A percentile compares a stretch with the other conserved stretches of the same genome.
Conservation (phyloP, 495 filamentous ascomycete species). For the Xylaria sp. region DNA sequence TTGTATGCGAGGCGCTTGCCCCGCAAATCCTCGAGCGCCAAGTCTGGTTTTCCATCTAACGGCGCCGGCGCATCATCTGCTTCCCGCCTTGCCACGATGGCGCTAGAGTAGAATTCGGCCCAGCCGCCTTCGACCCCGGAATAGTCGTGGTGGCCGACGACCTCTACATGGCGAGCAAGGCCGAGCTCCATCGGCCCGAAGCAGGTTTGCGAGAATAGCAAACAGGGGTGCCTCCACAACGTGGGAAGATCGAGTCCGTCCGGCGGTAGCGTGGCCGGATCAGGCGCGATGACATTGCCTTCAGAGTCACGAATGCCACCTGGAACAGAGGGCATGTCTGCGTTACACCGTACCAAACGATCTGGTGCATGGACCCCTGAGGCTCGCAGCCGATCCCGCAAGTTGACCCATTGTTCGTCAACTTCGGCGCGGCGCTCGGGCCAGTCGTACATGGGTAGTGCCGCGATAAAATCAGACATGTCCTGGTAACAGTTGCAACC, state of each 20-base stretch:
- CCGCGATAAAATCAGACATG: slow-evolving; percentile 16
- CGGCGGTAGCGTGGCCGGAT: slow-evolving; percentile 15
- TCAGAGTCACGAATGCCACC: slow-evolving; percentile 18
- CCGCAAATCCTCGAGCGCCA: not conserved
- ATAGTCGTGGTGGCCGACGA: slow-evolving; percentile 20
- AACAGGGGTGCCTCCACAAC: slow-evolving; percentile 15
- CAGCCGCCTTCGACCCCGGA: slow-evolving; percentile 14
- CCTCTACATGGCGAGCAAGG: slow-evolving; percentile 14
- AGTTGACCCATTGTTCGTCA: slow-evolving; percentile 16
- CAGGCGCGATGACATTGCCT: slow-evolving; percentile 12
- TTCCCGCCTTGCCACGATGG: slow-evolving; percentile 11
- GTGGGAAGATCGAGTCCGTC: slow-evolving; percentile 16
- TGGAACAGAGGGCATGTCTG: slow-evolving; percentile 18
- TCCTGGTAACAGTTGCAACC: not conserved
- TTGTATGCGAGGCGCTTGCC: slow-evolving; percentile 24
- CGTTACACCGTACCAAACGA: slow-evolving; percentile 7
- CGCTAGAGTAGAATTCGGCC: slow-evolving; percentile 14
- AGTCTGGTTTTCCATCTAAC: not conserved
- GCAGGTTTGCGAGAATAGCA: slow-evolving; percentile 18
- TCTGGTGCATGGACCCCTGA: slow-evolving; percentile 17
- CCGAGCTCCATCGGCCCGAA: slow-evolving; percentile 23
- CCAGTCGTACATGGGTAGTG: slow-evolving; percentile 25
- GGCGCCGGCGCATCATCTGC: slow-evolving; percentile 5
- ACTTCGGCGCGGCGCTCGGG: slow-evolving; percentile 21
- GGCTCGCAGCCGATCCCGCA: slow-evolving; percentile 12